Conservation (phyloP, 1,284 basidiomycete genomes). For the Trichosporon sp. region DNA sequence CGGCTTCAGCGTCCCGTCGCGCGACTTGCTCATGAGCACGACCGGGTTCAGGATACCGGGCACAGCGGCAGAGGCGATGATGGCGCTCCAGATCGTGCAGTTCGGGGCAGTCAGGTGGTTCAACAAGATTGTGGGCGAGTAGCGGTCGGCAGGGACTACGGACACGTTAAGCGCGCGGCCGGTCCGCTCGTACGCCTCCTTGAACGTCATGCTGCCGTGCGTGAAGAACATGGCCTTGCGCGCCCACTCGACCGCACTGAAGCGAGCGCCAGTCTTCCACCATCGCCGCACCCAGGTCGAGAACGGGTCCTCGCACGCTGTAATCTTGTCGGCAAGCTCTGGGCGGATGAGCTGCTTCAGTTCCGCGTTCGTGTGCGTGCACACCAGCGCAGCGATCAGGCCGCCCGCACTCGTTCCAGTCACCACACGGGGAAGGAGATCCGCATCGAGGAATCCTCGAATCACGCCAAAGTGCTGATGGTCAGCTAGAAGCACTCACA, state of each 20-base stretch:
- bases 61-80: slow-evolving; percentile 56
- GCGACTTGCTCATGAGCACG: slow-evolving; percentile 89
- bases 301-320: slow-evolving; percentile 84
- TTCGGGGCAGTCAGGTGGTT: slow-evolving; percentile 96
- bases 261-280: slow-evolving; percentile 85
- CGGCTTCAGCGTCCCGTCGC: slow-evolving; percentile 78
- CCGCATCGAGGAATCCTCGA: slow-evolving; percentile 85
- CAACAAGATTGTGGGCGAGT: slow-evolving; percentile 93
- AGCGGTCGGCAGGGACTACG: slow-evolving; percentile 90
- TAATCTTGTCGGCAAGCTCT: slow-evolving; percentile 80
- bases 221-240: slow-evolving; percentile 88
- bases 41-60: slow-evolving; percentile 60
- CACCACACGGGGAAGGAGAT: slow-evolving; percentile 84
- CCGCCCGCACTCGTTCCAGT: slow-evolving; percentile 90
- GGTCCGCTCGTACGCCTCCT: slow-evolving; percentile 90
- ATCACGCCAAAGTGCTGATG: slow-evolving; percentile 72
- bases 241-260: slow-evolving; percentile 90
- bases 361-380: slow-evolving; percentile 89
- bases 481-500: neutral
- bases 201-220: slow-evolving; percentile 90
- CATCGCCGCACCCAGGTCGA: slow-evolving; percentile 78
- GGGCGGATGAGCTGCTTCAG: slow-evolving; percentile 75
- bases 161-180: slow-evolving; percentile 90
- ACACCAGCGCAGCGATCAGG: slow-evolving; percentile 75
- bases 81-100: slow-evolving; percentile 64